Percentiles rank a stretch among this genome's conserved stretches.
phyloP scores from a whole-genome alignment of 139 green algal species.

The Coelastrella sp. region DNA sequence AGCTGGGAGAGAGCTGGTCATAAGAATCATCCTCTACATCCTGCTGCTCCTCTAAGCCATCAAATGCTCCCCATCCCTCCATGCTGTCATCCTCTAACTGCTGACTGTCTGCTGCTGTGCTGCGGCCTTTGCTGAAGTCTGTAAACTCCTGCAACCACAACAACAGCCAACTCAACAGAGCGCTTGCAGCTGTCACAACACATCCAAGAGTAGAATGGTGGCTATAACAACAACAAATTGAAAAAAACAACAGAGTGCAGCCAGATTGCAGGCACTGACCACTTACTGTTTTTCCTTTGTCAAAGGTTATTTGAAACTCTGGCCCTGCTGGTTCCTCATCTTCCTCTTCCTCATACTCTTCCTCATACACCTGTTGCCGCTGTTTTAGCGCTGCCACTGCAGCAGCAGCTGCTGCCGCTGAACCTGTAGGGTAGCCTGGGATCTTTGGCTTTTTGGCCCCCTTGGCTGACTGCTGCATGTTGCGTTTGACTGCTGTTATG shows the following conservation, averaged over 20 bases:
- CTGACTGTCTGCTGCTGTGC: neutral
- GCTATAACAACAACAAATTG: neutral
- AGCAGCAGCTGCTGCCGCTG: conserved; percentile 15
- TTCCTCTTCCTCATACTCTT: conserved; percentile 18
- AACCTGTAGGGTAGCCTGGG: neutral
- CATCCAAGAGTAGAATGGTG: neutral
- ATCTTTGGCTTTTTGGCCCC: conserved; percentile 16
- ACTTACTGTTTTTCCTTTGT: conserved; percentile 25
- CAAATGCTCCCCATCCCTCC: conserved; percentile 8
- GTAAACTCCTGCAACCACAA: conserved; percentile 13
- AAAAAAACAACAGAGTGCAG: neutral
- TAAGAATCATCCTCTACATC: conserved; percentile 2
- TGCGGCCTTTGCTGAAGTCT: conserved; percentile 34
- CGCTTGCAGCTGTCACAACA: neutral
- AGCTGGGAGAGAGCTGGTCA: neutral
- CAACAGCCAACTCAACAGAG: neutral
- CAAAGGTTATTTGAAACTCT: conserved; percentile 28
- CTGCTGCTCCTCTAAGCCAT: neutral
- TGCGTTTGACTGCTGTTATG: neutral
- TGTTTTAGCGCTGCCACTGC: neutral
- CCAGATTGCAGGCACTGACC: too few relatives aligned
- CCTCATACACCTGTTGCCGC: conserved; percentile 15
- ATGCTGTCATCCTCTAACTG: conserved; percentile 8
- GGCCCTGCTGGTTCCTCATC: conserved; percentile 10
- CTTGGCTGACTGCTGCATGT: conserved; percentile 20